Base-by-base conservation (phyloP, 257 asterid genomes). In the Echites panduratus region DNA sequence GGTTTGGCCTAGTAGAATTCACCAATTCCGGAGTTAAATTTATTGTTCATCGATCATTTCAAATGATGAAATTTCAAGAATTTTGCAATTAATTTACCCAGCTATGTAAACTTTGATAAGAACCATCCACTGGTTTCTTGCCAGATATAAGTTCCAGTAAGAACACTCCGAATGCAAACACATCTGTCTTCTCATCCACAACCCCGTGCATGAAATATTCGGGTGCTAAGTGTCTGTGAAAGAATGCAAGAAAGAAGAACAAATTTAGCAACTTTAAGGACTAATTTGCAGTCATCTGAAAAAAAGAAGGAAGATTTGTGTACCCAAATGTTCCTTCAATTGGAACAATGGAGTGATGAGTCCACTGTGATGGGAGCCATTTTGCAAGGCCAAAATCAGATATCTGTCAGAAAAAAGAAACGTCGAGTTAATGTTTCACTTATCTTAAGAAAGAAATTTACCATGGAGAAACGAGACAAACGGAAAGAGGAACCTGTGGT, bases 321-420 rank as follows among this genome's bases (percentile, higher is more conserved):
- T 89, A 88, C 97, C 99, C 99, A 79, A 94, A 91, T 77, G 99
- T 94, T 43, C 99, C 99, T 85, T 94, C 99, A 54, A 94, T 94
- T 67, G 97, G 99, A 79, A 81, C 95, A 68, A 94, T 88, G 8
- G 97, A 91, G 76, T 91, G 97, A 73, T 94, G 99, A 32, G 87
- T 91, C 99, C 96, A 94, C 69, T 94, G 95, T 29, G 99, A 89
- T 48, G 99, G 99, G 74, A 94, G 99, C 99, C 99, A 94, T 85
- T 94, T 94, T 50, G 99, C 97, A 35, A 94, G 80, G 38, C 99
- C 99, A 75, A 94, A 94, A 75, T 94, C 97, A 32, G 97, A 94
- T 78, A 94, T 91, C 99, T 94, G 80, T 65, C 71, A 54, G 4
- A 69, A 65, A 26, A 78, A 74, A 40, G 14, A 72, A 45, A 13